Base-by-base conservation (phyloP, 1,284 basidiomycete species). In the Fomitiporia mediterranea region DNA sequence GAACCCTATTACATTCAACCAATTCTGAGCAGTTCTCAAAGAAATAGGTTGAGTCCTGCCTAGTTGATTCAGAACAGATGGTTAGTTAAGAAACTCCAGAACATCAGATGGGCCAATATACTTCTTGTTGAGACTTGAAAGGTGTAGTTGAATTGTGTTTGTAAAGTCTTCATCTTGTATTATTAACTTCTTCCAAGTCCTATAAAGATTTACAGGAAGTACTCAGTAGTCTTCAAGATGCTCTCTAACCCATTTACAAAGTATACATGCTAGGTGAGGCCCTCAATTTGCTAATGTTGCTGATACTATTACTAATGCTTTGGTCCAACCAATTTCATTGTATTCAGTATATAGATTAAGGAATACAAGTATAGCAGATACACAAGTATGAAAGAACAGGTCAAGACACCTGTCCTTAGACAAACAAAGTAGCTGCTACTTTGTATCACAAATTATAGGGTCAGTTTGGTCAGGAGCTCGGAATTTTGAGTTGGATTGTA, bases 291-390 rank as follows among this genome's bases (percentile, higher is more conserved):
- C 43, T 8, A 7, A 15, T 8, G 17, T 28, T 4, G 43, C 8
- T 8, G 43, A 21, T 8, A 27, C 43, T 11, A 46, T 28, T 13
- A 46, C 23, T 4, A 27, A 25, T 17, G n/a, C 43, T 13, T 46
- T 27, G 11, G 4, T 13, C 39, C 40, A 43, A 21, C 40, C 40
- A 21, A 34, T 6, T 6, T 34, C 32, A 6, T 34, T 13, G 13
- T 34, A 34, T 13, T 34, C 32, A 6, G 32, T 34, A 13, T 34
- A 34, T 13, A 34, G 32, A 34, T 34, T 6, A 6, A 34, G 13
- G 13, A 34, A 46, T 79, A 82, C 40, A 94, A 74, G 2, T 91
- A 63, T 56, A 85, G 75, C 55, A 82, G 70, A 40, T 94, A 68
- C 15, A 75, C 72, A 61, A 89, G 80, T 1, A 92, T 13, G 13